A percentile compares a stretch with the other conserved stretches of the same genome.
These are phyloP conservation scores for Calonectria pseudoturangicola DNA, from an alignment of 2,329 filamentous ascomycete species.

Conservation along the genomic window DNA sequence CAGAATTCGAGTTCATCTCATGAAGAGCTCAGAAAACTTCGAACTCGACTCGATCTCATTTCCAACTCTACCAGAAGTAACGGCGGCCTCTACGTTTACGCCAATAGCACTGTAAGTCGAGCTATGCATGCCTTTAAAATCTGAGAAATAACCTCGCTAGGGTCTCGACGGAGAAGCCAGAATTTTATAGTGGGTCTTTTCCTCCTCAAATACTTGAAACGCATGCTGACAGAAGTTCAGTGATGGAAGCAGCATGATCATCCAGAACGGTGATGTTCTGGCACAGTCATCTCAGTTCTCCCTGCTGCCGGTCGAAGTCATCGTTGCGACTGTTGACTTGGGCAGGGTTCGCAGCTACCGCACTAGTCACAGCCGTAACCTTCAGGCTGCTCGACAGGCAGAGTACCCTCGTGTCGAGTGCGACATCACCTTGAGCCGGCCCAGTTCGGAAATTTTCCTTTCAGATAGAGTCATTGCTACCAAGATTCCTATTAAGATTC, in stretches of 20 bases:
- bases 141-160: neutral
- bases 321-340: conserved; percentile 79
- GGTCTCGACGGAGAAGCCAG: conserved; percentile 21
- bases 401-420: conserved; percentile 57
- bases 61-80: conserved; percentile 78
- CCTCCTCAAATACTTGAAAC: no score
- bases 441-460: conserved; percentile 53
- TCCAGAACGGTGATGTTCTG: conserved; percentile 75
- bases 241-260: conserved; percentile 78
- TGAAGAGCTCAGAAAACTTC: conserved; percentile 76
- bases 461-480: conserved; percentile 43
- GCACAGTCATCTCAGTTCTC: conserved; percentile 79
- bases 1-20: conserved; percentile 39
- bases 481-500: conserved; percentile 44
- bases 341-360: conserved; percentile 81
- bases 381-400: conserved; percentile 71
- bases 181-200: conserved; percentile 3
- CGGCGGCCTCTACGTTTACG: conserved; percentile 73
- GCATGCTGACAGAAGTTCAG: conserved; percentile 8
- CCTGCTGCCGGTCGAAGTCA: conserved; percentile 76
- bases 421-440: conserved; percentile 51
- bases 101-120: conserved; percentile 51
- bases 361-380: conserved; percentile 71
- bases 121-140: neutral
- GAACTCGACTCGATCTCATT: conserved; percentile 79